phyloP scores from a whole-genome alignment of 352 stramenopile genomes.

The Globisporangium cederbergense region DNA sequence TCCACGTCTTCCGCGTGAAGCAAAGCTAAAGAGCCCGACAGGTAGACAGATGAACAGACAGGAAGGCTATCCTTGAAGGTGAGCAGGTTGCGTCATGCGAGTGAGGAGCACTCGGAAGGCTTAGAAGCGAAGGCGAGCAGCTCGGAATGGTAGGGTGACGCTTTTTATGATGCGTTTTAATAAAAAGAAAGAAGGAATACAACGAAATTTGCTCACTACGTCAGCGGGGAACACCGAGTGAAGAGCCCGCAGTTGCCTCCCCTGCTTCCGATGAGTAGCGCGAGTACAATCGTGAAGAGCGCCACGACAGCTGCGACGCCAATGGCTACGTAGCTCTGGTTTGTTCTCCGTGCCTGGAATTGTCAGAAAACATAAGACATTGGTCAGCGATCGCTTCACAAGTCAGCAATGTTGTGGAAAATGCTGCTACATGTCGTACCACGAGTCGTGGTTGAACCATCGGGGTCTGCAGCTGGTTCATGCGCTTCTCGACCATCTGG shows the following conservation, averaged over 20 bases:
- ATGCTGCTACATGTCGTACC: conserved; percentile 27
- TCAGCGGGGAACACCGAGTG: conserved; percentile 13
- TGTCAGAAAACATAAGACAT: not conserved
- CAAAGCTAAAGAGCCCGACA: conserved; percentile 24
- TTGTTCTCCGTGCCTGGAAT: conserved; percentile 29
- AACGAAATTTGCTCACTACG: conserved; percentile 1
- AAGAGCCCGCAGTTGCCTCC: conserved; percentile 13
- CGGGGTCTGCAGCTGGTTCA: conserved; percentile 53
- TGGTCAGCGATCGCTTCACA: too few species aligned
- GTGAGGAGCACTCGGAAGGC: not conserved
- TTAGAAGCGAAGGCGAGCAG: not conserved
- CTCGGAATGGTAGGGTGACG: not conserved
- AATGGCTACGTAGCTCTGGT: conserved; percentile 23
- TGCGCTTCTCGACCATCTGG: conserved; percentile 53
- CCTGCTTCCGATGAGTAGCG: not conserved
- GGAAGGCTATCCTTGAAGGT: too few species aligned
- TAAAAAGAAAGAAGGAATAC: not conserved
- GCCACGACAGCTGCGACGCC: not conserved
- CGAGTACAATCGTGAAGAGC: conserved; percentile 1
- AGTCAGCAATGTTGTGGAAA: not conserved
- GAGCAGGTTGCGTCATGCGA: not conserved
- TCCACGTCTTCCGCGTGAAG: conserved; percentile 84
- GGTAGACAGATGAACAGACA: not conserved
- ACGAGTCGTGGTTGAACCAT: conserved; percentile 35
- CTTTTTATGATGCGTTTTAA: conserved; percentile 9